Conservation (phyloP, 805 yeast species). For the Diddensiella transvaalensis region DNA sequence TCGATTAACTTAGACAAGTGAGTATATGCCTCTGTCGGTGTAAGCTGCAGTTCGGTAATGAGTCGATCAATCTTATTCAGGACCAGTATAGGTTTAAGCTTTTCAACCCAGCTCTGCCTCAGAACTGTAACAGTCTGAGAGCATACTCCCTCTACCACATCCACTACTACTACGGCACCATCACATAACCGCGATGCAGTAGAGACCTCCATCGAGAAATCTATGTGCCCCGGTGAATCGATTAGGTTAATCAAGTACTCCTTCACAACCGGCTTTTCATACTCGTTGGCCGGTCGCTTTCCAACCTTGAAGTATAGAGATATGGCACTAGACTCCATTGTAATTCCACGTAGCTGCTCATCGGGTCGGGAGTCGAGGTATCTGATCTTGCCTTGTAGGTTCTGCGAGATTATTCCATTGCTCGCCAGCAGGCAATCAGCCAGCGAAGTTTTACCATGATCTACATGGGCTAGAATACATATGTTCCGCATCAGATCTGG, state of each 20-base stretch:
- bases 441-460: constrained; percentile 95
- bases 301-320: constrained; percentile 82
- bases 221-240: constrained; percentile 99
- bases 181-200: constrained; percentile 95
- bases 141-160: constrained; percentile 97
- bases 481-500: constrained; percentile 77
- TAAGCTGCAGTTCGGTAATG: constrained; percentile 72
- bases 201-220: constrained; percentile 92
- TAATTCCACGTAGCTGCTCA: constrained; percentile 93
- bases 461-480: constrained; percentile 96
- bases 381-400: constrained; percentile 92
- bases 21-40: constrained; percentile 79
- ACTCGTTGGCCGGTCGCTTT: constrained; percentile 28
- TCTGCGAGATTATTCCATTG: constrained; percentile 91
- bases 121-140: constrained; percentile 94
- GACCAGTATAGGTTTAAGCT: constrained; percentile 80
- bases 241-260: constrained; percentile 88
- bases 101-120: constrained; percentile 94
- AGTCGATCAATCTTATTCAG: constrained; percentile 88
- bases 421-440: constrained; percentile 91
- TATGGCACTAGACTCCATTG: constrained; percentile 96
- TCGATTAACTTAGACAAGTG: constrained; percentile 79
- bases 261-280: constrained; percentile 38
- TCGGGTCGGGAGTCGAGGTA: constrained; percentile 92
- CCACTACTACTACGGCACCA: constrained; percentile 93